A percentile compares a stretch with the other conserved stretches of the same genome.
Conservation (phyloP, 163 green algal genomes). For the Smithsoniella earleae region DNA sequence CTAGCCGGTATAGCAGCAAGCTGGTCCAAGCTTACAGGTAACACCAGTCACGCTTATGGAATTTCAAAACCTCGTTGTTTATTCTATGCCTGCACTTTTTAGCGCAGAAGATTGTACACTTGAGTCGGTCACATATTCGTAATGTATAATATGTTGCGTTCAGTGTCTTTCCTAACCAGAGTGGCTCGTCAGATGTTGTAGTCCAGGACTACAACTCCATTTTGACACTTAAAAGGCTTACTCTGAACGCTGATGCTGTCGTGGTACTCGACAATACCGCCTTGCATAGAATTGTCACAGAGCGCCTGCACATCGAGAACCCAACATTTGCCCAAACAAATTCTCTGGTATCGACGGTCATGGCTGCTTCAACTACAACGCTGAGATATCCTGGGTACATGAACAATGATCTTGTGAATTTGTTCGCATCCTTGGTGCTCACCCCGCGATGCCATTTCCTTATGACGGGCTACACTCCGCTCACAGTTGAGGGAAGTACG, state of each 20-base stretch:
- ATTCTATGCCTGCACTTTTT: background rate
- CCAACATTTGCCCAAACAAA: slow-evolving; percentile 87
- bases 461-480: slow-evolving; percentile 90
- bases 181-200: slow-evolving; percentile 89
- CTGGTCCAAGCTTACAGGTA: slow-evolving; percentile 92
- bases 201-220: slow-evolving; percentile 99
- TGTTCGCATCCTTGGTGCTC: slow-evolving; percentile 89
- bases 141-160: slow-evolving; percentile 30
- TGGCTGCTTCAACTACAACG: slow-evolving; percentile 94
- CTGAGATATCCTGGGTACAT: slow-evolving; percentile 96
- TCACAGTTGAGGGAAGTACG: slow-evolving; percentile 58
- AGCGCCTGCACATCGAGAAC: slow-evolving; percentile 81
- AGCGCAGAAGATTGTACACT: background rate
- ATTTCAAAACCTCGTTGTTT: background rate
- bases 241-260: slow-evolving; percentile 81
- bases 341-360: slow-evolving; percentile 91
- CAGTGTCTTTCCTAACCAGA: slow-evolving; percentile 97
- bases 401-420: slow-evolving; percentile 97
- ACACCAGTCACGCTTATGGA: too few species aligned
- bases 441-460: slow-evolving; percentile 96
- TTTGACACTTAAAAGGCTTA: slow-evolving; percentile 93
- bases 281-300: slow-evolving; percentile 89
- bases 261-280: slow-evolving; percentile 98
- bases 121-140: too few species aligned
- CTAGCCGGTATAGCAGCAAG: slow-evolving; percentile 90